Evolutionary conservation across 768 basidiomycete genomes (phyloP), one percentile per base, ranked within the genome.

Genomic region (Rhodocollybia butyracea): DNA sequence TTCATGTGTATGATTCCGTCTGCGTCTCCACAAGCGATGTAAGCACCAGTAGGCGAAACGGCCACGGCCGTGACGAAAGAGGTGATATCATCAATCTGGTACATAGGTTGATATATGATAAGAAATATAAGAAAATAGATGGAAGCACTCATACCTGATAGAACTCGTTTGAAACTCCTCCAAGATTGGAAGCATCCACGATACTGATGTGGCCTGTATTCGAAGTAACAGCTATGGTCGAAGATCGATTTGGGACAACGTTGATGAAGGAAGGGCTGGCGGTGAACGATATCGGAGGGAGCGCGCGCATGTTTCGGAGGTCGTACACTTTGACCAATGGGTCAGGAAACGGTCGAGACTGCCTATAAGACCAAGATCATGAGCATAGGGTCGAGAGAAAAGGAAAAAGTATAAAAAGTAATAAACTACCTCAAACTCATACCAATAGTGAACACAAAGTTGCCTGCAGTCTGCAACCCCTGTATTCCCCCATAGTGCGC

Each of bases 301-400:
- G 77, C 0, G 93, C 78, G 38, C 83, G 81, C 76, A 98, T 82
- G 22, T 80, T 91, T 29, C 96, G 87, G 29, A 92, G 63, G 68
- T 99, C 96, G 63, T 89, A 97, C 12, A 98, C 78, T 71, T 96
- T 97, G 59, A 99, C 92, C 31, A 94, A 76, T 2, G 94, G 91
- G 67, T 98, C 96, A 0, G 91, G 89, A 53, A 88, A 81, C 4
- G 95, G 93, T 45, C 89, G 86, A 6, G 88, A 86, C 69, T 91
- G 92, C 68, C 95, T 97, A 29, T n/a, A 24, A 68, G 63, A 62
- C 55, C 38, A 34, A 29, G 21, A 31, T 48, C 29, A 19, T 0
- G 34, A 8, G 21, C 39, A 17, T 8, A 40, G 39, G 15, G 34
- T 31, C 5, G 30, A 6, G 15, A 11, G 34, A 24, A 34, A 12